Conservation (phyloP, 129 eudicot genomes). For the Pulicaria dysenterica region DNA sequence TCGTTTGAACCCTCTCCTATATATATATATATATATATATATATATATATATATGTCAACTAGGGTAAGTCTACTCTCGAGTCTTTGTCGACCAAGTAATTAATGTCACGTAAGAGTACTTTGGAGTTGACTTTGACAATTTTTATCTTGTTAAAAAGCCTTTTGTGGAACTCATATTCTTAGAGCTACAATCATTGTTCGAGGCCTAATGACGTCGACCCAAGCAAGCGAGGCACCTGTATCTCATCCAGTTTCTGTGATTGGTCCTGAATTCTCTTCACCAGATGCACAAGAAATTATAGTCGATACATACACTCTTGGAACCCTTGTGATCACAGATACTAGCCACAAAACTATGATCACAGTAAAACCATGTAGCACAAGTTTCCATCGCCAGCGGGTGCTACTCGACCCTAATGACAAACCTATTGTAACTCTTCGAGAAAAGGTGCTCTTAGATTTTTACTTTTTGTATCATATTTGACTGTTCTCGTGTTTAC, state of each 20-base stretch:
- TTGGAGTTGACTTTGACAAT: not conserved
- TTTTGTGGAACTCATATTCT: not conserved
- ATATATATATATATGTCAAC: no score
- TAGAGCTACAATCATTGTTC: not conserved
- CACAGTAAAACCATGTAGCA: slow-evolving; percentile 15
- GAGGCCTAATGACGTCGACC: not conserved
- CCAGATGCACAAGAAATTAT: slow-evolving; percentile 24
- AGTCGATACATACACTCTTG: slow-evolving; percentile 18
- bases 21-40: no score
- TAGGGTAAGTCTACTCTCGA: no score
- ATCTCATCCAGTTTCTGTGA: slow-evolving; percentile 7
- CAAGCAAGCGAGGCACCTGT: not conserved
- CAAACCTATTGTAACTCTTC: no score
- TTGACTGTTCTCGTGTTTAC: no score
- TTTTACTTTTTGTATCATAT: no score
- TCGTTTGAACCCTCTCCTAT: no score
- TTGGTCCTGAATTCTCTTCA: slow-evolving; percentile 26
- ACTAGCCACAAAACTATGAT: slow-evolving; percentile 23
- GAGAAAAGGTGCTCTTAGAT: no score
- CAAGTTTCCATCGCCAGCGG: slow-evolving; percentile 23
- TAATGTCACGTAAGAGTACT: no score
- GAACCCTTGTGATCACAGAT: slow-evolving; percentile 28
- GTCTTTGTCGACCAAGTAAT: no score
- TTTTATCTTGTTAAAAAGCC: not conserved
- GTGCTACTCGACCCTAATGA: slow-evolving; percentile 20